Evolutionary conservation across 768 basidiomycete species (phyloP), one percentile per base, ranked within the genome.

Genomic region (Cystobasidium ongulense): DNA sequence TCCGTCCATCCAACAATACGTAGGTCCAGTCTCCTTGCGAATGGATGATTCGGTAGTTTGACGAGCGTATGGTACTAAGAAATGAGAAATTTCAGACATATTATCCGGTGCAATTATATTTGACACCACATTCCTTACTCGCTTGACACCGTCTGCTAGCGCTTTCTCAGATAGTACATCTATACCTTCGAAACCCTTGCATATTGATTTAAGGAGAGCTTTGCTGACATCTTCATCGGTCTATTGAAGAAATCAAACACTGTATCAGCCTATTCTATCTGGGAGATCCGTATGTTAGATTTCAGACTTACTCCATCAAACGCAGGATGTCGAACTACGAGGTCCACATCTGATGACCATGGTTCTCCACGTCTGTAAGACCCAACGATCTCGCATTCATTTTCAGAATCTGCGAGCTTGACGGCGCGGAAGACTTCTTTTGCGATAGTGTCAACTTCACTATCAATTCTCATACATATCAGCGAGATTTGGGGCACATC

Each of bases 351-450:
- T 57, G 63, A 63, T 0, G 70, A 74, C 27, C 75, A 76, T 18
- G 27, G 57, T 43, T 67, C 66, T 18, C 76, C 75, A 11, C 76
- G 75, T 1, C 76, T 70, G 46, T 76, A 77, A 23, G 50, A 57
- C 21, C 75, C 75, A 15, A 77, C 70, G 62, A 77, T 68, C 31
- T 74, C 75, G 39, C 57, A 67, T 23, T 76, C 75, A 57, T 74
- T 72, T n/a, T 29, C 5, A 0, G 70, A 21, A 66, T 76, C 76
- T 35, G 72, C 52, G 1, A 27, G n/a, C 11, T 57, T 23, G 13
- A 77, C 54, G 0, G 73, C 36, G 10, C 21, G 31, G 23, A 64
- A 63, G 65, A 77, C 61, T 4, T 33, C 66, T 5, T 1, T 23
- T 21, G 36, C 38, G 53, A 33, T 70, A 74, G 72, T 50, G 70